phyloP scores from a whole-genome alignment of 208 protist genomes.

The Leishmania gerbilli region DNA sequence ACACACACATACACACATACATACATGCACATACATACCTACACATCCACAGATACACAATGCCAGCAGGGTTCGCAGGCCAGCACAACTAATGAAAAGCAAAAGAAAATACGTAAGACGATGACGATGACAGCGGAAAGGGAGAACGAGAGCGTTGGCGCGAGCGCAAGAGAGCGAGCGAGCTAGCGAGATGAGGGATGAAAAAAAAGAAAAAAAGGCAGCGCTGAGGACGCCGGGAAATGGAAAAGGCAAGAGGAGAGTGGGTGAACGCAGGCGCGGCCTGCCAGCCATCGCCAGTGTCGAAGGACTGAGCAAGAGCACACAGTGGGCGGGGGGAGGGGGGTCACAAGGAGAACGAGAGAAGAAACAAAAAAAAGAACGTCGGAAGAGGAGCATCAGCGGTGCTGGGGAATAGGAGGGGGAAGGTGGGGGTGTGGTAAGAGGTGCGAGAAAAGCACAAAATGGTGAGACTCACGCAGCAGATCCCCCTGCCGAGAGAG shows the following conservation, averaged over 20 bases:
- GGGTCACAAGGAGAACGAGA: background rate
- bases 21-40: fast-evolving
- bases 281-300: constrained; percentile 1
- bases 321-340: background rate
- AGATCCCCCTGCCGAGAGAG: background rate
- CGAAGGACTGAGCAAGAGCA: background rate
- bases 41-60: too few species aligned
- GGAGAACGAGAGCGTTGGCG: background rate
- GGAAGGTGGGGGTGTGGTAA: background rate
- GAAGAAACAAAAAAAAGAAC: background rate
- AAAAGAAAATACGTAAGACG: background rate
- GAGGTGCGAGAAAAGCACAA: background rate
- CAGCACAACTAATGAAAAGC: background rate
- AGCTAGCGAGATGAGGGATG: background rate
- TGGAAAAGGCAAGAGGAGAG: background rate
- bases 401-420: background rate
- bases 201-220: background rate
- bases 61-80: background rate
- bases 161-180: constrained; percentile 4
- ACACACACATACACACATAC: too few species aligned
- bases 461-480: background rate
- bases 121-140: background rate
- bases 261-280: background rate
- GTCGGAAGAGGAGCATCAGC: background rate
- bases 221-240: background rate